Percentiles rank a stretch among this genome's conserved stretches.
Conservation (phyloP, 2,329 filamentous ascomycete genomes). For the Aaosphaeria arxii region DNA sequence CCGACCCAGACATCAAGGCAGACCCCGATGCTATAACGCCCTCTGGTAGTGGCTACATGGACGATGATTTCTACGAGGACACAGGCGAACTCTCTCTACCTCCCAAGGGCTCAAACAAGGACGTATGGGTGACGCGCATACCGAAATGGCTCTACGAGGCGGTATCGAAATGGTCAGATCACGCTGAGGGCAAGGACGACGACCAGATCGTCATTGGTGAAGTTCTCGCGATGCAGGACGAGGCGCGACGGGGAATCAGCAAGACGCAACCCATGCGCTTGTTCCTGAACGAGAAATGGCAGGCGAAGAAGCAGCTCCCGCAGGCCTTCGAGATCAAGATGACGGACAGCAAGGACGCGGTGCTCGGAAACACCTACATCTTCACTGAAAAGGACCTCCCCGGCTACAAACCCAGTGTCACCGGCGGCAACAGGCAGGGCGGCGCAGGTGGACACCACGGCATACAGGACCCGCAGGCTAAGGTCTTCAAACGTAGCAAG, state of each 20-base stretch:
- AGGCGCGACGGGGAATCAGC: constrained; percentile 21
- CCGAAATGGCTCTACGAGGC: constrained; percentile 38
- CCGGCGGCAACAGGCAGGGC: constrained; percentile 11
- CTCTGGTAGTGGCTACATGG: constrained; percentile 30
- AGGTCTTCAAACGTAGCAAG: constrained; percentile 32
- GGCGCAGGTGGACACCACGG: constrained; percentile 17
- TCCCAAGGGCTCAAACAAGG: constrained; percentile 17
- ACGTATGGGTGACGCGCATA: constrained; percentile 38
- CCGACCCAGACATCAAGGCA: constrained; percentile 35
- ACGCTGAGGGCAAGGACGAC: constrained; percentile 34
- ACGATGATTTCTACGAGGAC: constrained; percentile 44
- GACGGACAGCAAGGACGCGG: constrained; percentile 44
- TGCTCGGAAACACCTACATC: constrained; percentile 82
- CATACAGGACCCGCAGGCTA: constrained; percentile 29
- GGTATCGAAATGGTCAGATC: constrained; percentile 33
- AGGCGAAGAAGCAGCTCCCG: constrained; percentile 71
- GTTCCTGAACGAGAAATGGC: constrained; percentile 62
- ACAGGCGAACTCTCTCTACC: constrained; percentile 42
- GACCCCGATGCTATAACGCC: constrained; percentile 31
- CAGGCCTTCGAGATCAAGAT: constrained; percentile 84
- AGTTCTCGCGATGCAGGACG: constrained; percentile 21
- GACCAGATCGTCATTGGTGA: constrained; percentile 39
- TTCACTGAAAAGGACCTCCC: constrained; percentile 94
- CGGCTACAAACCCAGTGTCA: constrained; percentile 55
- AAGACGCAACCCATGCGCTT: constrained; percentile 56